Percentiles rank a stretch among this genome's conserved stretches.
These are phyloP conservation scores for Eremochloa ophiuroides DNA, from an alignment of 176 grass and related monocot genomes.

Conservation along the genomic window DNA sequence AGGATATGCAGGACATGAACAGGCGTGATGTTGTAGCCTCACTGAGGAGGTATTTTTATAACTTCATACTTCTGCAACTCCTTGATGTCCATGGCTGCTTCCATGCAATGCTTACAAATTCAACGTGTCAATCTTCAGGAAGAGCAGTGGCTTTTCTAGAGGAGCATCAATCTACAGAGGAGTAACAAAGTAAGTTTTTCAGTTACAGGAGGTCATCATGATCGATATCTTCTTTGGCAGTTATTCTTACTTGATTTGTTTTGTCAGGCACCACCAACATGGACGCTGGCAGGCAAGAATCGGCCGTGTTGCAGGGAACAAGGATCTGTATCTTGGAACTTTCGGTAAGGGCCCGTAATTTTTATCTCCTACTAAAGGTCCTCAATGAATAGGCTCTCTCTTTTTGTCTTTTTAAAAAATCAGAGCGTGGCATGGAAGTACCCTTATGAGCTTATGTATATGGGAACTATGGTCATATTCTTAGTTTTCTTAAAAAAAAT, in stretches of 20 bases:
- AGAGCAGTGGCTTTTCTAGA: conserved; percentile 93
- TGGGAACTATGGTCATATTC: background rate
- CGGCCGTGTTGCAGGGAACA: conserved; percentile 92
- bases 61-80: background rate
- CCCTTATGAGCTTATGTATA: background rate
- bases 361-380: background rate
- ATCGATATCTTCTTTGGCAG: background rate
- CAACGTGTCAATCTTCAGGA: conserved; percentile 45
- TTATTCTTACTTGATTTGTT: conserved; percentile 3
- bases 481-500: background rate
- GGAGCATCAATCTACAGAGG: conserved; percentile 96
- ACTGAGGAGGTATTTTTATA: conserved; percentile 67
- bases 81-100: conserved; percentile 1
- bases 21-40: conserved; percentile 79
- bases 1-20: conserved; percentile 80
- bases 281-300: conserved; percentile 98
- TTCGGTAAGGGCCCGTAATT: conserved; percentile 51
- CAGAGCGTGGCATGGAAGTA: background rate
- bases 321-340: conserved; percentile 95
- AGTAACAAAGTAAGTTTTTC: conserved; percentile 73
- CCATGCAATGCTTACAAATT: conserved; percentile 1
- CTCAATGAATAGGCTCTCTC: background rate
- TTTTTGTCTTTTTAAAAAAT: background rate
- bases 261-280: conserved; percentile 85
- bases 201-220: background rate